Base-by-base conservation (phyloP, 2,329 filamentous ascomycete species). In the Penicillium fuscoglaucum region DNA sequence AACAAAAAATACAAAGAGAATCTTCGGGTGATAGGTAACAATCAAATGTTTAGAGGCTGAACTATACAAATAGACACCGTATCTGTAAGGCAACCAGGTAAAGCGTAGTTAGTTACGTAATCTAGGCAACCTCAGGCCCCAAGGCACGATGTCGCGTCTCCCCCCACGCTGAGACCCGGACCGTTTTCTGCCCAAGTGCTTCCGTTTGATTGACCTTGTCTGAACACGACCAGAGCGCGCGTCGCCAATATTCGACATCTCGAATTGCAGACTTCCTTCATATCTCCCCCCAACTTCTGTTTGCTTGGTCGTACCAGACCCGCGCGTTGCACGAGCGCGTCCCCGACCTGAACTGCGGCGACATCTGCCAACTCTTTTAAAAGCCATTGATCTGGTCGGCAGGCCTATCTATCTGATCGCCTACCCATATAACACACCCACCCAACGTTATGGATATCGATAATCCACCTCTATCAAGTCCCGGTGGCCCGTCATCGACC, bases 241-340 rank as follows among this genome's bases (percentile, higher is more conserved):
- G 29, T 47, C 43, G 55, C 44, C 13, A 54, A 26, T 31, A 29
- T 21, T 21, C 4, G 4, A 43, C 50, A 9, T 9, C 21, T 28
- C n/a, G 12, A 48, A 29, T 43, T 48, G 24, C 24, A 52, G 8
- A 31, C 29, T 12, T 6, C 10, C 13, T 29, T 43, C 17, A 21
- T n/a, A 43, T 6, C 8, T 29, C 28, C 33, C 29, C n/a, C 33
- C 44, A 29, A 39, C 43, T 44, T 44, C 43, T 31, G 43, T 57
- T 59, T 59, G 55, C 62, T 64, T 37, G 35, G 60, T 59, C 52
- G 57, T 64, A 56, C 56, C 54, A 66, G 45, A 28, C 40, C 60
- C 47, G 61, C 66, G 66, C 64, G 64, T 67, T 63, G 44, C 57
- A 64, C 61, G 54, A 62, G 63, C 66, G 66, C 66, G 66, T 66